A percentile compares a stretch with the other conserved stretches of the same genome.
Evolutionary conservation across 2,329 filamentous ascomycete species (phyloP).

Genomic region (Fonsecaea nubica): DNA sequence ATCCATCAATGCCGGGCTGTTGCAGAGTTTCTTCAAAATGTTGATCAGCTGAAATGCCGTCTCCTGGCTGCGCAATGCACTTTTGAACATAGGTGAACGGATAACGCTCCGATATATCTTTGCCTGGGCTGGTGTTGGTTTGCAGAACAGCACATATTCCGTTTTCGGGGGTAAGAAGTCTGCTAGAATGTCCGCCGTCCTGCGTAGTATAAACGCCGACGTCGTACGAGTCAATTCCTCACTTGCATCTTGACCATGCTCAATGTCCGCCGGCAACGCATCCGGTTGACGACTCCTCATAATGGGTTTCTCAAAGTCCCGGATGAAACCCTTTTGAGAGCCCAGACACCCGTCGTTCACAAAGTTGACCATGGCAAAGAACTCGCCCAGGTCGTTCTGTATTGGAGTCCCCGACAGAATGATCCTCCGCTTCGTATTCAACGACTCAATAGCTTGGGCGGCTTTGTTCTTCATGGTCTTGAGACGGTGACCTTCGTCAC

Average conservation of each 20-base stretch:
- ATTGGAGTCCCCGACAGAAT: slow-evolving; percentile 72
- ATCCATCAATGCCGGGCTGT: slow-evolving; percentile 69
- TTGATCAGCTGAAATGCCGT: slow-evolving; percentile 72
- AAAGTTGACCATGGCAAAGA: slow-evolving; percentile 71
- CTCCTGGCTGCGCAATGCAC: slow-evolving; percentile 65
- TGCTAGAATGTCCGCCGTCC: slow-evolving; percentile 70
- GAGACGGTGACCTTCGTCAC: slow-evolving; percentile 72
- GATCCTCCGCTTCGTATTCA: slow-evolving; percentile 66
- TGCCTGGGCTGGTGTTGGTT: slow-evolving; percentile 65
- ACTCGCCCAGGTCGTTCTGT: slow-evolving; percentile 72
- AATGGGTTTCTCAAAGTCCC: slow-evolving; percentile 69
- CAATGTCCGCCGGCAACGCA: slow-evolving; percentile 65
- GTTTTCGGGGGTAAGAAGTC: slow-evolving; percentile 71
- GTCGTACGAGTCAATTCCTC: slow-evolving; percentile 67
- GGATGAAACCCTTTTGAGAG: slow-evolving; percentile 67
- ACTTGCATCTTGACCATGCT: slow-evolving; percentile 67
- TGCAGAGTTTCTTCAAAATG: slow-evolving; percentile 76
- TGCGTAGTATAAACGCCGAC: slow-evolving; percentile 68
- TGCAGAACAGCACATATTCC: slow-evolving; percentile 71
- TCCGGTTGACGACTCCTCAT: slow-evolving; percentile 69
- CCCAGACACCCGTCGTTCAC: slow-evolving; percentile 71
- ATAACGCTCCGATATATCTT: slow-evolving; percentile 69
- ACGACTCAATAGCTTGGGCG: slow-evolving; percentile 67
- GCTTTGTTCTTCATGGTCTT: slow-evolving; percentile 74
- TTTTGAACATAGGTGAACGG: slow-evolving; percentile 68